phyloP scores from a whole-genome alignment of 192 early-diverging fungal genomes.

The Coemansia sp. region DNA sequence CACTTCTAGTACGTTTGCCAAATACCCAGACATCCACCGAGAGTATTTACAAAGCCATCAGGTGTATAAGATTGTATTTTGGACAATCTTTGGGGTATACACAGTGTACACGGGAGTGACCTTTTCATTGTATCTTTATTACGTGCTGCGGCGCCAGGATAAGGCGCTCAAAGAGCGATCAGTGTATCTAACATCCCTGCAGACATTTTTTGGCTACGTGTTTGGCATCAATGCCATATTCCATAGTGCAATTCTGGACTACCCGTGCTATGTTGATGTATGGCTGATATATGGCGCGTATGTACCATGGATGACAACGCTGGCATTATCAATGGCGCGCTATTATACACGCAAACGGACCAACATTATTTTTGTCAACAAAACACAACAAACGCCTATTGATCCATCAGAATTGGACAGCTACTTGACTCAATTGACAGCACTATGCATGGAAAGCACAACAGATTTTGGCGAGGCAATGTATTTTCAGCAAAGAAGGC shows the following conservation, averaged over 20 bases:
- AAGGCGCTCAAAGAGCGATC: conserved; percentile 23
- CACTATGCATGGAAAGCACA: background rate
- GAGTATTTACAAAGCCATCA: background rate
- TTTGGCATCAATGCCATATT: conserved; percentile 19
- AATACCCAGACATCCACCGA: background rate
- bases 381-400: background rate
- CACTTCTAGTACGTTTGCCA: background rate
- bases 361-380: background rate
- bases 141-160: conserved; percentile 4
- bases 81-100: conserved; percentile 14
- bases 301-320: conserved; percentile 4
- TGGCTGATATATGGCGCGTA: conserved; percentile 20
- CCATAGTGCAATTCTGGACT: conserved; percentile 5
- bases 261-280: conserved; percentile 31
- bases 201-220: conserved; percentile 13
- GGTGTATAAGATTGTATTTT: conserved; percentile 18
- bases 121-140: conserved; percentile 16
- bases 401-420: background rate
- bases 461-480: background rate
- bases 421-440: background rate
- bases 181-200: conserved; percentile 11
- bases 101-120: conserved; percentile 6
- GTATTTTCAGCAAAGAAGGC: too few relatives aligned
- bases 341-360: conserved; percentile 11
- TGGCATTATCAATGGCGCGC: conserved; percentile 19